Conservation (phyloP, 1,284 basidiomycete genomes). For the Irpex sp. region DNA sequence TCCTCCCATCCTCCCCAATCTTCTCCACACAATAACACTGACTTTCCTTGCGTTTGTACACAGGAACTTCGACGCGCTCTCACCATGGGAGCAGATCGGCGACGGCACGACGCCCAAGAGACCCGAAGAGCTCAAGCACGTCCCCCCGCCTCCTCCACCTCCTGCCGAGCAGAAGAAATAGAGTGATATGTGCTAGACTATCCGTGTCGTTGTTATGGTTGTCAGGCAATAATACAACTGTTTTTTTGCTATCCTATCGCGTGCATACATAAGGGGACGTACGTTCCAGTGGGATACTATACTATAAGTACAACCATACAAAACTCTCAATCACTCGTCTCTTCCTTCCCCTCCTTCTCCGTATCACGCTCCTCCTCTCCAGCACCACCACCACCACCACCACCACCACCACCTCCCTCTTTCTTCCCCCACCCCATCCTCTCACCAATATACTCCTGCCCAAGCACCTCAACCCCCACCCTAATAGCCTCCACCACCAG, state of each 20-base stretch:
- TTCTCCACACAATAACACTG: too few species aligned
- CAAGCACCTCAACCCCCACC: slow-evolving; percentile 78
- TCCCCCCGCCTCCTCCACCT: slow-evolving; percentile 63
- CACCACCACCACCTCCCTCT: slow-evolving; percentile 1
- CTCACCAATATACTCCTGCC: slow-evolving; percentile 80
- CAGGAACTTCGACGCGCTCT: slow-evolving; percentile 91
- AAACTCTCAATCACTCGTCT: too few species aligned
- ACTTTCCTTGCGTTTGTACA: too few species aligned
- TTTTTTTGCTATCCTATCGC: neutral
- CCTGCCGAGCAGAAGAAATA: slow-evolving; percentile 63
- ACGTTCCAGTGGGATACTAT: neutral
- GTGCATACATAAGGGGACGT: neutral
- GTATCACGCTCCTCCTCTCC: neutral
- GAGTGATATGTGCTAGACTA: slow-evolving; percentile 25
- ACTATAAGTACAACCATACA: neutral
- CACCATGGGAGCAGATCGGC: slow-evolving; percentile 97
- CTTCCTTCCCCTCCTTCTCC: slow-evolving; percentile 3
- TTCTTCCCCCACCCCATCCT: slow-evolving; percentile 70
- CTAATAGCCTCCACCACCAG: slow-evolving; percentile 80
- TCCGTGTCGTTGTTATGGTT: neutral
- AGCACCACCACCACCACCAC: too few species aligned
- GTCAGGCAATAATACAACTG: slow-evolving; percentile 2
- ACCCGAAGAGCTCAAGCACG: slow-evolving; percentile 65
- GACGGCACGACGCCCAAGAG: slow-evolving; percentile 70
- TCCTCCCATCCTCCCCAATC: too few species aligned